Conservation (phyloP, 306 rosid species). For the Vachellia collinsii region DNA sequence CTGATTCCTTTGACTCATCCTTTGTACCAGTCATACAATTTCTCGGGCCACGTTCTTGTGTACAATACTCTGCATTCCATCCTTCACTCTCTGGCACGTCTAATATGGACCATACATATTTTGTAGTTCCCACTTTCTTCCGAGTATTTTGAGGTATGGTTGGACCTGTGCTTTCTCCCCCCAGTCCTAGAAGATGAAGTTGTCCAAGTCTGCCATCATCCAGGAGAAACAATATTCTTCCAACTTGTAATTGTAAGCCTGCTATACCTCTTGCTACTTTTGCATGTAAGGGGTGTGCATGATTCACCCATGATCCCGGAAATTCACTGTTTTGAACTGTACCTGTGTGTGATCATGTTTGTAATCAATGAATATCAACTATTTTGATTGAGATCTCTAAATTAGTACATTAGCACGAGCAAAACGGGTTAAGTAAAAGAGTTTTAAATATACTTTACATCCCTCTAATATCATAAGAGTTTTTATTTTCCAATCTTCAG, state of each 20-base stretch:
- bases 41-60: conserved; percentile 76
- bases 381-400: not conserved
- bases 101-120: conserved; percentile 77
- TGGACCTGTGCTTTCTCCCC: conserved; percentile 85
- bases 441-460: not conserved
- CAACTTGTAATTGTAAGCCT: conserved; percentile 72
- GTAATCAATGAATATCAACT: not conserved
- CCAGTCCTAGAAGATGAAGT: conserved; percentile 71
- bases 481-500: not conserved
- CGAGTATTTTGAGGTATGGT: conserved; percentile 48
- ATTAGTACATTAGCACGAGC: not conserved
- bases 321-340: conserved; percentile 48
- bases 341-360: conserved; percentile 51
- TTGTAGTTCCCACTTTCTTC: conserved; percentile 50
- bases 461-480: not conserved
- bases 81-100: conserved; percentile 93
- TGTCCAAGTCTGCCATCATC: conserved; percentile 92
- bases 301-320: conserved; percentile 68
- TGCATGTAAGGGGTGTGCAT: conserved; percentile 75
- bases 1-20: conserved; percentile 65
- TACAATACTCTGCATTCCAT: conserved; percentile 96
- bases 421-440: not conserved
- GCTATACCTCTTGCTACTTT: conserved; percentile 77
- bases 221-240: conserved; percentile 66
- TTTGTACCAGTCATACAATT: conserved; percentile 75